Percentiles rank a stretch among this genome's conserved stretches.
These are phyloP conservation scores for Alternaria longipes DNA, from an alignment of 2,329 filamentous ascomycete genomes.

Conservation along the genomic window DNA sequence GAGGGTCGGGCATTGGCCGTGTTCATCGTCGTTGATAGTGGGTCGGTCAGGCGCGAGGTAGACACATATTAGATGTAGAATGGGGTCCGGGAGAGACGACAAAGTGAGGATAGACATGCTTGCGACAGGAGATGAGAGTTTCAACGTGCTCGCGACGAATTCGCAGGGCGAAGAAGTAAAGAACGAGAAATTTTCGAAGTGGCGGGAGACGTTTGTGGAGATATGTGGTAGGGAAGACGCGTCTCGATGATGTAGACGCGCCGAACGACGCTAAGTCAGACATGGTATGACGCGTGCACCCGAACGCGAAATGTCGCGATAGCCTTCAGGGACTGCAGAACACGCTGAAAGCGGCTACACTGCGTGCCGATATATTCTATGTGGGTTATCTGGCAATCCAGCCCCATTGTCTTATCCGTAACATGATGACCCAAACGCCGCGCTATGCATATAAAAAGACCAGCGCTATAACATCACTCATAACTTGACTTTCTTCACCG, in stretches of 20 bases:
- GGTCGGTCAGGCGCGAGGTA: slow-evolving; percentile 13
- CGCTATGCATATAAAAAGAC: slow-evolving; percentile 28
- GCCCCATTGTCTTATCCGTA: not conserved
- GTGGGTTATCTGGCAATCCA: not conserved
- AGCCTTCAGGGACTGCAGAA: not conserved
- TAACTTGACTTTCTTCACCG: slow-evolving; percentile 48
- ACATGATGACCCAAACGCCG: slow-evolving; percentile 24
- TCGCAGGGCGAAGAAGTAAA: not conserved
- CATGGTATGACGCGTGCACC: not conserved
- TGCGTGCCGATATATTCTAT: not conserved
- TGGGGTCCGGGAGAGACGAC: slow-evolving; percentile 11
- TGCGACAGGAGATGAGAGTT: too few relatives aligned
- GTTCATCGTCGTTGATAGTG: slow-evolving; percentile 11
- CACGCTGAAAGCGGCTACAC: not conserved
- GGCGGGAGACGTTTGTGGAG: not conserved
- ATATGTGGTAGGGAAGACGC: slow-evolving; percentile 7
- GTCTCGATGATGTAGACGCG: slow-evolving; percentile 22
- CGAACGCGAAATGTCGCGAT: not conserved
- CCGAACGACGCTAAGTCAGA: slow-evolving; percentile 10
- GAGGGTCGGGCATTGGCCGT: slow-evolving; percentile 11
- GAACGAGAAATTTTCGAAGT: not conserved
- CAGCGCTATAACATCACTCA: slow-evolving; percentile 14
- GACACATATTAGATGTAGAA: slow-evolving; percentile 15
- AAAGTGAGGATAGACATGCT: slow-evolving; percentile 5
- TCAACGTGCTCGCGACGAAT: not conserved